A percentile compares a stretch with the other conserved stretches of the same genome.
These are phyloP conservation scores for Carallia pectinifolia DNA, from an alignment of 345 rosid genomes.

Conservation along the genomic window DNA sequence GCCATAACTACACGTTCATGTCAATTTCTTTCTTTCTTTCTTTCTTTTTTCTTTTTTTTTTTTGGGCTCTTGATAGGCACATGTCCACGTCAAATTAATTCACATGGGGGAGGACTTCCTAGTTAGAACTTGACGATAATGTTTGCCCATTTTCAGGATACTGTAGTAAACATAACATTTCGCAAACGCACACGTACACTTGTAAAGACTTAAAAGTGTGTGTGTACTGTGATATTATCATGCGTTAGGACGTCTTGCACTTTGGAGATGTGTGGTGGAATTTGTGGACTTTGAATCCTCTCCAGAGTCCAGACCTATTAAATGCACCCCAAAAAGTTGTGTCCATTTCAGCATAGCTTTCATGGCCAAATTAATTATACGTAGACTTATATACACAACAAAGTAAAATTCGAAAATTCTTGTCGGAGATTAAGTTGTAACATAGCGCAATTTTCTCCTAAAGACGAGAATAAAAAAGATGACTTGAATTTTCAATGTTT, in stretches of 20 bases:
- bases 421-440: too few relatives aligned
- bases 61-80: too few relatives aligned
- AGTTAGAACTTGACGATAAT: too few relatives aligned
- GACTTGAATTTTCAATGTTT: slow-evolving; percentile 17
- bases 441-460: slow-evolving; percentile 7
- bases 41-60: too few relatives aligned
- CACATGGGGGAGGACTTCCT: neutral
- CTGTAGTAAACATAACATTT: neutral
- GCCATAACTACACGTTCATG: too few relatives aligned
- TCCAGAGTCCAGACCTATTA: neutral
- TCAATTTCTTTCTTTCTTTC: too few relatives aligned
- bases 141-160: neutral
- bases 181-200: neutral
- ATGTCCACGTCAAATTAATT: neutral
- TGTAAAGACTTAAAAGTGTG: neutral
- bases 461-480: slow-evolving; percentile 9
- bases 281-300: slow-evolving; percentile 7
- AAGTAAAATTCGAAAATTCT: too few relatives aligned
- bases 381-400: slow-evolving; percentile 5
- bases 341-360: slow-evolving; percentile 21
- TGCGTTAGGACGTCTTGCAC: neutral
- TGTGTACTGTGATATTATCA: neutral
- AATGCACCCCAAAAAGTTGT: neutral
- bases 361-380: slow-evolving; percentile 20
- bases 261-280: slow-evolving; percentile 18